Conservation (phyloP, 2,329 filamentous ascomycete genomes). For the Penicillium griseofulvum region DNA sequence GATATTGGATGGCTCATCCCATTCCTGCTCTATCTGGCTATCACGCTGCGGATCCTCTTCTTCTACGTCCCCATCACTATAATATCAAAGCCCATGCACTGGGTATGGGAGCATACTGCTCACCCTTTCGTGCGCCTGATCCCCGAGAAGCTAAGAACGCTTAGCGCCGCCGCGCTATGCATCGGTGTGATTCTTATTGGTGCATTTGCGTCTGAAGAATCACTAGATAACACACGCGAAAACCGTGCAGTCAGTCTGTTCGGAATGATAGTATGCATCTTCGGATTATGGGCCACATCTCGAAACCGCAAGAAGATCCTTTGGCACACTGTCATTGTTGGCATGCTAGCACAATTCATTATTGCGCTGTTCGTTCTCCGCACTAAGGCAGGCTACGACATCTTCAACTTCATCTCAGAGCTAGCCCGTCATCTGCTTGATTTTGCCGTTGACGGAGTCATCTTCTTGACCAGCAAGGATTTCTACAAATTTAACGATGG, state of each 20-base stretch:
- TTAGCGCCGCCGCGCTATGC: conserved; percentile 62
- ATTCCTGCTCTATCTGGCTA: conserved; percentile 74
- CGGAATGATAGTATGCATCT: conserved; percentile 70
- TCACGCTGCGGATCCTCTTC: conserved; percentile 71
- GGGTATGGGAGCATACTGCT: conserved; percentile 65
- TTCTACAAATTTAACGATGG: conserved; percentile 22
- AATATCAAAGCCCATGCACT: conserved; percentile 64
- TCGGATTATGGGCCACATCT: conserved; percentile 67
- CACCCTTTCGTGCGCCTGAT: conserved; percentile 59
- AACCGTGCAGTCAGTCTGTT: conserved; percentile 80
- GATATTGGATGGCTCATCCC: conserved; percentile 80
- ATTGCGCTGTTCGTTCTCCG: conserved; percentile 85
- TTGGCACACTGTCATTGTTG: conserved; percentile 81
- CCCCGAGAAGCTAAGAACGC: conserved; percentile 64
- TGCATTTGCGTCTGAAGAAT: conserved; percentile 69
- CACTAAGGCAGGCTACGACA: conserved; percentile 77
- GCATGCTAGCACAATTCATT: conserved; percentile 85
- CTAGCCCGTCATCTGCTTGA: conserved; percentile 72
- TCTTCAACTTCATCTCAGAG: conserved; percentile 82
- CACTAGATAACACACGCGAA: conserved; percentile 70
- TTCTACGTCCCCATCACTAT: conserved; percentile 68
- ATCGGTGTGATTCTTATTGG: conserved; percentile 73
- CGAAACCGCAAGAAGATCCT: conserved; percentile 58
- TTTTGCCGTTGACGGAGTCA: conserved; percentile 70
- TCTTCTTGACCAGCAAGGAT: conserved; percentile 62